phyloP scores from a whole-genome alignment of 345 rosid species.

The Erodium maritimum region DNA sequence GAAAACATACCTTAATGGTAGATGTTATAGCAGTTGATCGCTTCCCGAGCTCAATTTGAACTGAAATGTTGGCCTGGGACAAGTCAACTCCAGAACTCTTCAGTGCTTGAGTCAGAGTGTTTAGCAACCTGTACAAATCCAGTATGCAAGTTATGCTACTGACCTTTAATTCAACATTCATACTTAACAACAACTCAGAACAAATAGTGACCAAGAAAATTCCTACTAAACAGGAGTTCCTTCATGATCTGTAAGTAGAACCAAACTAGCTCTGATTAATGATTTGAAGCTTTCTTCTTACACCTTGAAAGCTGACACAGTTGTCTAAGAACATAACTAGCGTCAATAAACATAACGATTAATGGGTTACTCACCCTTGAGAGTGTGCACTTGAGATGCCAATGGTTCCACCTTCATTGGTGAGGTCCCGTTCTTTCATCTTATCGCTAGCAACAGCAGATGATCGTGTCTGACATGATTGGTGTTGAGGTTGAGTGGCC shows the following conservation, averaged over 20 bases:
- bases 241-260: too few species aligned
- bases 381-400: slow-evolving; percentile 80
- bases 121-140: slow-evolving; percentile 48
- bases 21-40: slow-evolving; percentile 23
- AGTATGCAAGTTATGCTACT: neutral
- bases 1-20: slow-evolving; percentile 20
- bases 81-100: slow-evolving; percentile 84
- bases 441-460: slow-evolving; percentile 29
- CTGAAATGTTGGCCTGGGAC: slow-evolving; percentile 75
- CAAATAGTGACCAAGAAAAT: too few species aligned
- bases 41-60: slow-evolving; percentile 80
- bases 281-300: neutral
- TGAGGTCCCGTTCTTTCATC: slow-evolving; percentile 38
- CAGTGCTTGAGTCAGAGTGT: slow-evolving; percentile 64
- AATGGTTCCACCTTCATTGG: slow-evolving; percentile 61
- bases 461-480: slow-evolving; percentile 16
- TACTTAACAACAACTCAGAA: too few species aligned
- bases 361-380: slow-evolving; percentile 47
- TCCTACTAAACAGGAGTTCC: too few species aligned
- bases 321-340: neutral
- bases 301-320: too few species aligned
- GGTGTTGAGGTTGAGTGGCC: slow-evolving; percentile 24
- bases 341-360: neutral
- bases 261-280: too few species aligned
- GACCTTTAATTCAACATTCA: too few species aligned